Percentiles rank a stretch among this genome's conserved stretches.
Conservation (phyloP, 106 monocot genomes). For the Platanthera guangdongensis region DNA sequence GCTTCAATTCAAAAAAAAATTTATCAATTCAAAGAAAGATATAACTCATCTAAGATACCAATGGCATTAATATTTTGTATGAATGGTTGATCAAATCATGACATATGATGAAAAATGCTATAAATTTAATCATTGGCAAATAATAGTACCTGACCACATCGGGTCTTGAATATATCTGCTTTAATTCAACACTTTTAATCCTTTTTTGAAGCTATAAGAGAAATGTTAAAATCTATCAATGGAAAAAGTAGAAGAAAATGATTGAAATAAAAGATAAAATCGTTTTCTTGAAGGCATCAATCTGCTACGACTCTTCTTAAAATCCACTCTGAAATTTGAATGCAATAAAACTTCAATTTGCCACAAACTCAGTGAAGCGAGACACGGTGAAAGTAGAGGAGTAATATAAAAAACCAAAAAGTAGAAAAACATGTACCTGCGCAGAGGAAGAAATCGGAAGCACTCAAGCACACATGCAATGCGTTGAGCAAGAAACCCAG, state of each 20-base stretch:
- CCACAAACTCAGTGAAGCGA: too few species aligned
- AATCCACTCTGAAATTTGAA: too few species aligned
- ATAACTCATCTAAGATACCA: neutral
- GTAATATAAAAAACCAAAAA: too few species aligned
- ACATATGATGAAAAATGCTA: neutral
- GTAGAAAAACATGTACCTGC: too few species aligned
- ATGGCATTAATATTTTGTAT: neutral
- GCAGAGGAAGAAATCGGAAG: too few species aligned
- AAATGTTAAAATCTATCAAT: neutral
- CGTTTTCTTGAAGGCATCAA: too few species aligned
- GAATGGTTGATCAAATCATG: neutral
- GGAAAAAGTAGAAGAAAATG: neutral
- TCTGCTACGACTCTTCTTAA: too few species aligned
- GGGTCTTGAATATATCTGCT: slow-evolving; percentile 83
- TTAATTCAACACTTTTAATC: slow-evolving; percentile 97
- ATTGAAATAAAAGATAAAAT: slow-evolving; percentile 12
- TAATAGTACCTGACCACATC: slow-evolving; percentile 88
- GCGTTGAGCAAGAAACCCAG: too few species aligned
- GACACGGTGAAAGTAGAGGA: too few species aligned
- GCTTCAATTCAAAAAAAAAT: neutral
- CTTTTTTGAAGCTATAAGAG: slow-evolving; percentile 72
- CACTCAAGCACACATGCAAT: too few species aligned
- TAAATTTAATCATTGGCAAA: neutral
- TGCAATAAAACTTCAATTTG: too few species aligned
- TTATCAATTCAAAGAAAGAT: neutral